Base-by-base conservation (phyloP, 805 yeast genomes). In the Candida jianshihensis region DNA sequence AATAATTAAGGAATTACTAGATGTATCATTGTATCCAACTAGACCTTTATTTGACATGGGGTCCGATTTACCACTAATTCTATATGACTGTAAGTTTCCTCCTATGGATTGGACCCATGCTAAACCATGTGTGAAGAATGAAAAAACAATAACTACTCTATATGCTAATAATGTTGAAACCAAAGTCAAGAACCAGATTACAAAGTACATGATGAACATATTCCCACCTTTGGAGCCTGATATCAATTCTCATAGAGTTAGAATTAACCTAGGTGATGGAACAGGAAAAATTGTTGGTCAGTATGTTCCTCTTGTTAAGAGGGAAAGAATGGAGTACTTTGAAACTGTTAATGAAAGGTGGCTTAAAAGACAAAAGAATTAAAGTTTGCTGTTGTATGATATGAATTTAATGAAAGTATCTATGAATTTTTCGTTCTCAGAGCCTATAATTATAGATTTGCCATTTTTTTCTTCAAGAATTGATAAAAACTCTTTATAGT, bases 21-120 rank as follows among this genome's bases (percentile, higher is more conserved):
- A 90, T 48, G 61, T 75, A 1, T 66, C 64, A 4, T 62, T 59
- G 27, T 64, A 60, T 34, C 86, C 94, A 1, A 60, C 74, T 21
- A 77, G 80, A 44, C 98, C 98, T 1, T 61, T 70, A 4, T 92
- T 82, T 53, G 88, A 78, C 29, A 85, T 90, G 85, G 97, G 96
- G 0, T 73, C 81, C 52, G 97, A 90, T 46, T 62, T 81, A 6
- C 98, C 98, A 1, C 64, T 92, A 47, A 79, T 90, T 4, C 61
- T 92, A 28, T 88, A 81, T 54, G 95, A 90, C 52, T 90, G 97
- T 58, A 74, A 71, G 12, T 92, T 74, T 53, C 75, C 77, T 7
- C 70, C 69, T 3, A 68, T 88, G 60, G 79, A 76, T 43, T 90
- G 96, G 95, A 52, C 31, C 3, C 31, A 35, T 9, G 39, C 54